Evolutionary conservation across 352 stramenopile genomes (phyloP).

Genomic region (Pilasporangium apinafurcum): DNA sequence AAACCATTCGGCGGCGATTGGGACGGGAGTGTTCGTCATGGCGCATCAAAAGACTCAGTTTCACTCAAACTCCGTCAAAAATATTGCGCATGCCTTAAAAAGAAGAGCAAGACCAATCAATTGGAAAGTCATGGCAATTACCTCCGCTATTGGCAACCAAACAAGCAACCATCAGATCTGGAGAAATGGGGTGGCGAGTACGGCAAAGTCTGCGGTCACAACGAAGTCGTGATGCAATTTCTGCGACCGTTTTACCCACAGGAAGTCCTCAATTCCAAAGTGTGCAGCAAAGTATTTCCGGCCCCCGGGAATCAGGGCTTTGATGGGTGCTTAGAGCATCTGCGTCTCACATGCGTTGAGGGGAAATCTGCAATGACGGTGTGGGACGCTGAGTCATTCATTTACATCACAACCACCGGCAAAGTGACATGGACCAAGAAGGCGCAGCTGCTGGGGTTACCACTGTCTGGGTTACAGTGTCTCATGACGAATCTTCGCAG

Average conservation of each 20-base stretch:
- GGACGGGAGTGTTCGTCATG: conserved; percentile 59
- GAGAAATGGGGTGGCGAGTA: conserved; percentile 77
- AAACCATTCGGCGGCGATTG: conserved; percentile 47
- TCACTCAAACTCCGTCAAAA: conserved; percentile 52
- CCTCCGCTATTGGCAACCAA: conserved; percentile 61
- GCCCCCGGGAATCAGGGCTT: conserved; percentile 85
- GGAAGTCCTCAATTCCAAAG: conserved; percentile 84
- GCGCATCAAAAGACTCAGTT: conserved; percentile 63
- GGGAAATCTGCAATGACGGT: conserved; percentile 54
- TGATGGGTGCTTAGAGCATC: conserved; percentile 85
- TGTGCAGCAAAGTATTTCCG: conserved; percentile 71
- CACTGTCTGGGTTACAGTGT: conserved; percentile 53
- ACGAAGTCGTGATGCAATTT: conserved; percentile 86
- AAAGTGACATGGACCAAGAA: conserved; percentile 56
- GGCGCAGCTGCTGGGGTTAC: conserved; percentile 51
- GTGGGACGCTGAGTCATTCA: conserved; percentile 80
- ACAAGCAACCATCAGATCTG: conserved; percentile 58
- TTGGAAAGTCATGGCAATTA: too few species aligned
- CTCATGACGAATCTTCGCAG: conserved; percentile 34
- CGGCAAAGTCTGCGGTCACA: conserved; percentile 86
- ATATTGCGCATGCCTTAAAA: conserved; percentile 15
- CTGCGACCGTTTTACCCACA: conserved; percentile 83
- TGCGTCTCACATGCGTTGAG: conserved; percentile 55
- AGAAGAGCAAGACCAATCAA: conserved; percentile 4
- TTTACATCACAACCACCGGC: conserved; percentile 49